phyloP scores from a whole-genome alignment of 2,329 filamentous ascomycete genomes.

The Fusarium aywerte region DNA sequence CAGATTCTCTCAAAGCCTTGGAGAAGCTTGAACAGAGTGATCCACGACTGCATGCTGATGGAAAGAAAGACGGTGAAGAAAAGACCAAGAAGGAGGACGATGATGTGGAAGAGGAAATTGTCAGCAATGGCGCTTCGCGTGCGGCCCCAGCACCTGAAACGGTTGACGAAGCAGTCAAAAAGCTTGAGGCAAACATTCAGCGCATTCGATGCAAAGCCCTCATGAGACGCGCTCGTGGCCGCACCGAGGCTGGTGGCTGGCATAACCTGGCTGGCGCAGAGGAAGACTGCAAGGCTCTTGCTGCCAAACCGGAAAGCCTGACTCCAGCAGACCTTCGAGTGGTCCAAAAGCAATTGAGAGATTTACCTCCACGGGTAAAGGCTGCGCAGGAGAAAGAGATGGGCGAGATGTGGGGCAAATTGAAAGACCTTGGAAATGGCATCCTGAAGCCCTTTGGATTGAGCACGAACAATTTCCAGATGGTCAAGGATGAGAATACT shows the following conservation, averaged over 20 bases:
- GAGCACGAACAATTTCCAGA: slow-evolving; percentile 93
- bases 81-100: slow-evolving; percentile 54
- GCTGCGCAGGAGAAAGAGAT: slow-evolving; percentile 87
- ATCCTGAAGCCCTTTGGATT: slow-evolving; percentile 93
- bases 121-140: slow-evolving; percentile 67
- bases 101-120: slow-evolving; percentile 65
- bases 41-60: slow-evolving; percentile 45
- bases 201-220: slow-evolving; percentile 86
- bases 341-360: slow-evolving; percentile 72
- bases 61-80: slow-evolving; percentile 57
- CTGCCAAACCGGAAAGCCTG: slow-evolving; percentile 63
- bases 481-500: slow-evolving; percentile 87
- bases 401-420: slow-evolving; percentile 96
- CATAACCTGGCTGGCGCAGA: slow-evolving; percentile 79
- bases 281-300: slow-evolving; percentile 80
- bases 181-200: slow-evolving; percentile 68
- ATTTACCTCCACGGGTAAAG: slow-evolving; percentile 75
- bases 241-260: slow-evolving; percentile 80
- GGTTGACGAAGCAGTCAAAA: slow-evolving; percentile 31
- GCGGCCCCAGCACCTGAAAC: slow-evolving; percentile 55
- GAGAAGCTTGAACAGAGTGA: slow-evolving; percentile 64
- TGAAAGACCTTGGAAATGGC: slow-evolving; percentile 92
- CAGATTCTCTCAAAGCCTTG: slow-evolving; percentile 77
- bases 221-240: slow-evolving; percentile 79
- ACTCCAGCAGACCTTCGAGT: slow-evolving; percentile 72